Base-by-base conservation (phyloP, 768 basidiomycete species). In the Russula sp. region DNA sequence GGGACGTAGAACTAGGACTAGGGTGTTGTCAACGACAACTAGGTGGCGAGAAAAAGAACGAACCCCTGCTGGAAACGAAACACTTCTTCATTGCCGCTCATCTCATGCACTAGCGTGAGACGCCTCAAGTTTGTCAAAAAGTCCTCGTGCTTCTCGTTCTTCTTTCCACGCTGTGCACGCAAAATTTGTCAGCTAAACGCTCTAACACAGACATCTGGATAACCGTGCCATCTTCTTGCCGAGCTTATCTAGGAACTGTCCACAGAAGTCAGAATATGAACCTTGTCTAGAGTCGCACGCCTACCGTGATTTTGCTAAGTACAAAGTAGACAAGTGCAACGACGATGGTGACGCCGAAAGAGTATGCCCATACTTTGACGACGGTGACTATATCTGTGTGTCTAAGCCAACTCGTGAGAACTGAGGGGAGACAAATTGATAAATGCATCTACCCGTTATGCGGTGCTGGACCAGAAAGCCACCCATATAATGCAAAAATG, bases 21-120 rank as follows among this genome's bases (percentile, higher is more conserved):
- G 25, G 9, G 6, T 11, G 43, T 46, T 14, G n/a, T 47, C 14
- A 16, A 48, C 34, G 42, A n/a, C 53, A 34, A 47, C 29, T 16
- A 35, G 22, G 35, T 53, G 56, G n/a, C 10, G 35, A 35, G 10
- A 32, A 41, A 51, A 51, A 43, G 11, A 8, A 60, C 60, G 25
- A 41, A 63, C 67, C 59, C 46, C 22, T 68, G 25, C 43, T 65
- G 35, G 63, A 69, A 59, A 16, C 65, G 65, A 61, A 67, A 69
- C 42, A 62, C 48, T 18, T 66, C 68, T 51, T 66, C 67, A 18
- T 49, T 62, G 5, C 64, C 63, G 13, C 47, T 57, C 51, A 61
- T 65, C 54, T 77, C 75, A 60, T 78, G 77, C 2, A 78, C 74
- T 41, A 78, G 70, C 16, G 77, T 77, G 45, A 79, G 67, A 22